These are phyloP conservation scores for Talaromyces trachyspermus DNA, from an alignment of 495 filamentous ascomycete species.

Conservation along the genomic window DNA sequence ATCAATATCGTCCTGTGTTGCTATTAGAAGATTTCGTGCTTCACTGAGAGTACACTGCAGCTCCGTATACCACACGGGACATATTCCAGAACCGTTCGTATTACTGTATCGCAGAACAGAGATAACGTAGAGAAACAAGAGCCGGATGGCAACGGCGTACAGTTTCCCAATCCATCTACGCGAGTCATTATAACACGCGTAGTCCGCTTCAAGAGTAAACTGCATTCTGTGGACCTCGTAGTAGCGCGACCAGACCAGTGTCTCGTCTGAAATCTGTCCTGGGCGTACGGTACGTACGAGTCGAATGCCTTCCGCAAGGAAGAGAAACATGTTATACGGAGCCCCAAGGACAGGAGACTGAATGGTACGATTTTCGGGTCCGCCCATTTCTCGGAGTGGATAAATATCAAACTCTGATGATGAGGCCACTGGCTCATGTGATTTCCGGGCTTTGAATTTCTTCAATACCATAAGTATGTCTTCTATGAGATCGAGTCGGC, in stretches of 20 bases:
- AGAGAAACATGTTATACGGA: constrained; percentile 5
- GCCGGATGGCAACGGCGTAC: constrained; percentile 2
- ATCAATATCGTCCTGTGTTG: neutral
- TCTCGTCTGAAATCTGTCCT: neutral
- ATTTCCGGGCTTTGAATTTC: constrained; percentile 2
- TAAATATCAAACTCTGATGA: neutral
- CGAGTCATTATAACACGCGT: neutral
- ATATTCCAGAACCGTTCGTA: neutral
- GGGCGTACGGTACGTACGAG: neutral
- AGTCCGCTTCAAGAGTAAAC: neutral
- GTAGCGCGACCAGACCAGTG: constrained; percentile 3
- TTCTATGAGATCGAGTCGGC: neutral
- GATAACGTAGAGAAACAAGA: constrained; percentile 2
- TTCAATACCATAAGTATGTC: neutral
- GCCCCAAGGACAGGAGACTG: constrained; percentile 3
- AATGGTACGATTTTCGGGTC: too few species aligned
- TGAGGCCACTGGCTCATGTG: neutral
- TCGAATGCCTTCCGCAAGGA: constrained; percentile 1
- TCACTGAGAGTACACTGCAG: neutral
- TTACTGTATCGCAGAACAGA: neutral
- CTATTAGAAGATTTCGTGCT: neutral
- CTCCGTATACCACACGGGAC: neutral
- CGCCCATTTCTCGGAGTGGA: too few species aligned
- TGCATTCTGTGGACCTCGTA: neutral
- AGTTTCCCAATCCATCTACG: constrained; percentile 4